phyloP scores from a whole-genome alignment of 2,329 filamentous ascomycete genomes.

The Ophiostoma quercus region DNA sequence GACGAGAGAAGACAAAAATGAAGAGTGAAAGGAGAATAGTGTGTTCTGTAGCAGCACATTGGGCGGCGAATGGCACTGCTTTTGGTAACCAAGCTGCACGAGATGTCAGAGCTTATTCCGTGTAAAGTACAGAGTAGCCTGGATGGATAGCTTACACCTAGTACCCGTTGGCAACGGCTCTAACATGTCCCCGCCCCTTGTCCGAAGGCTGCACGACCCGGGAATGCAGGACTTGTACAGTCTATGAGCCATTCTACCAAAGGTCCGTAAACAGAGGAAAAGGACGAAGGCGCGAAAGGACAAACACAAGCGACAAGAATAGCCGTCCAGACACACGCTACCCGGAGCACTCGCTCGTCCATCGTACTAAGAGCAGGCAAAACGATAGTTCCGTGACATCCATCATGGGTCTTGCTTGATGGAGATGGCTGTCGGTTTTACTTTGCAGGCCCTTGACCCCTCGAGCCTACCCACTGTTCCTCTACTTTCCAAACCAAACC shows the following conservation, averaged over 20 bases:
- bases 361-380: neutral
- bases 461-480: neutral
- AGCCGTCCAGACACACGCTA: neutral
- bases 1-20: neutral
- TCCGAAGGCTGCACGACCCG: neutral
- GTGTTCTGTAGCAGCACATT: neutral
- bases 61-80: conserved; percentile 21
- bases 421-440: conserved; percentile 12
- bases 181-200: neutral
- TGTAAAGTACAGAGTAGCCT: no score
- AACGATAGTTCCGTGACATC: conserved; percentile 8
- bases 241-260: neutral
- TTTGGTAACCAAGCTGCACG: conserved; percentile 8
- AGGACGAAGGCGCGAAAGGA: neutral
- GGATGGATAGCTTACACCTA: no score
- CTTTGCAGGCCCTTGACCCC: neutral
- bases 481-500: conserved; percentile 17
- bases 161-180: neutral
- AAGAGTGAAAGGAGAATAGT: neutral
- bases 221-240: neutral
- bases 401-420: conserved; percentile 2
- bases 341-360: neutral
- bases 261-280: neutral
- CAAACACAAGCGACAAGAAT: neutral
- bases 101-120: no score